phyloP scores from a whole-genome alignment of 176 grass and related monocot species.

The Paspalum notatum region DNA sequence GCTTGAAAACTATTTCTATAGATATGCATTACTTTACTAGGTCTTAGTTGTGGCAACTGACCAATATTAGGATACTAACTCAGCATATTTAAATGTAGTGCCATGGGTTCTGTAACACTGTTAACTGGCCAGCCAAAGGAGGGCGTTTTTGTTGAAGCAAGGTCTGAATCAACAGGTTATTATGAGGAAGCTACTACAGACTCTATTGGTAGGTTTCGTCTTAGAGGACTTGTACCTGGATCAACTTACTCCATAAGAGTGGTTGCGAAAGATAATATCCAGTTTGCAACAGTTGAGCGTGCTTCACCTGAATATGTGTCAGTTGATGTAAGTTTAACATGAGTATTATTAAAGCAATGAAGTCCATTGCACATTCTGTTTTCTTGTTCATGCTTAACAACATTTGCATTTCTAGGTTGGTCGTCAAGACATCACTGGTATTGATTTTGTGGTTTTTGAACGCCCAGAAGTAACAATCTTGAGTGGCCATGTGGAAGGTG shows the following conservation, averaged over 20 bases:
- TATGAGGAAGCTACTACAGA: slow-evolving; percentile 96
- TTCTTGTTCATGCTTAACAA: slow-evolving; percentile 33
- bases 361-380: slow-evolving; percentile 3
- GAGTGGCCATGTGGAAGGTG: slow-evolving; percentile 80
- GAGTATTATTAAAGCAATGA: slow-evolving; percentile 14
- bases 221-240: slow-evolving; percentile 89
- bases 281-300: slow-evolving; percentile 69
- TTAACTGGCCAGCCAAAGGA: slow-evolving; percentile 89
- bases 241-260: slow-evolving; percentile 85
- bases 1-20: neutral
- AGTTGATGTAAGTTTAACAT: slow-evolving; percentile 61
- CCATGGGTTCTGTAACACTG: slow-evolving; percentile 86
- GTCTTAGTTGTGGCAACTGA: slow-evolving; percentile 2
- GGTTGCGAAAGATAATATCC: slow-evolving; percentile 65
- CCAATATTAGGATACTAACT: slow-evolving; percentile 33
- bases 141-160: slow-evolving; percentile 86
- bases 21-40: slow-evolving; percentile 11
- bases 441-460: slow-evolving; percentile 95
- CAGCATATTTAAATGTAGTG: slow-evolving; percentile 61
- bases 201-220: slow-evolving; percentile 74
- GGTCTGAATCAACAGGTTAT: slow-evolving; percentile 88
- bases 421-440: slow-evolving; percentile 66
- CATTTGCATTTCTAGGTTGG: slow-evolving; percentile 63
- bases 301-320: slow-evolving; percentile 74
- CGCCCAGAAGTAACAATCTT: slow-evolving; percentile 73